Evolutionary conservation across 345 rosid genomes (phyloP).

Genomic region (Punica granatum): DNA sequence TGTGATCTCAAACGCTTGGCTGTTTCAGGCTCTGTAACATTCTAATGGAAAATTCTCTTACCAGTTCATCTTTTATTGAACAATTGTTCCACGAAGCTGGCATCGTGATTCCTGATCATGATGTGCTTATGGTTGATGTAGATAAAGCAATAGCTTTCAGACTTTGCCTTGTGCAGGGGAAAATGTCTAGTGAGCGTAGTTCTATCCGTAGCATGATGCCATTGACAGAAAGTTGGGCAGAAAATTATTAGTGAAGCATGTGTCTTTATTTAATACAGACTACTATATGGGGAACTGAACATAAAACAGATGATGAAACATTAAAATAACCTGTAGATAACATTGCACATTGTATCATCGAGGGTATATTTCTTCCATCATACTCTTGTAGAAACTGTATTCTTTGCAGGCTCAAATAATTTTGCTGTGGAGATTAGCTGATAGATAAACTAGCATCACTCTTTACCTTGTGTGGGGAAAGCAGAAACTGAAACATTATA

Average conservation of each 20-base stretch:
- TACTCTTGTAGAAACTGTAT: not conserved
- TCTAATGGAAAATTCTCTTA: not conserved
- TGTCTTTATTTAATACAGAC: too few relatives aligned
- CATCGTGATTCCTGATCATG: too few relatives aligned
- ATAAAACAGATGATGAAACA: not conserved
- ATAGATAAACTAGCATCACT: too few relatives aligned
- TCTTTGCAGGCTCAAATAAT: too few relatives aligned
- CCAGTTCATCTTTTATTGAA: not conserved
- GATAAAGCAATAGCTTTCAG: too few relatives aligned
- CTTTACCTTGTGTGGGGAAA: too few relatives aligned
- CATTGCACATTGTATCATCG: not conserved
- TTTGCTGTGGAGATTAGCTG: too few relatives aligned
- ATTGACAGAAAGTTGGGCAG: not conserved
- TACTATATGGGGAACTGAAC: not conserved
- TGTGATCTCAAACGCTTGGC: not conserved
- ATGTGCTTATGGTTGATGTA: too few relatives aligned
- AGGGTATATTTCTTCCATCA: too few relatives aligned
- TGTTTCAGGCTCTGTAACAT: not conserved
- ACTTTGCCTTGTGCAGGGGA: too few relatives aligned
- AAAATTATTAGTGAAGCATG: not conserved
- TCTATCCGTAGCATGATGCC: not conserved
- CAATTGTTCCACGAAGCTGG: not conserved
- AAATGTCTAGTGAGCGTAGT: too few relatives aligned
- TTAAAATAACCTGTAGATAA: not conserved
- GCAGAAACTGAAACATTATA: too few relatives aligned